Evolutionary conservation across 768 basidiomycete genomes (phyloP).

Genomic region (Suillus variegatus): DNA sequence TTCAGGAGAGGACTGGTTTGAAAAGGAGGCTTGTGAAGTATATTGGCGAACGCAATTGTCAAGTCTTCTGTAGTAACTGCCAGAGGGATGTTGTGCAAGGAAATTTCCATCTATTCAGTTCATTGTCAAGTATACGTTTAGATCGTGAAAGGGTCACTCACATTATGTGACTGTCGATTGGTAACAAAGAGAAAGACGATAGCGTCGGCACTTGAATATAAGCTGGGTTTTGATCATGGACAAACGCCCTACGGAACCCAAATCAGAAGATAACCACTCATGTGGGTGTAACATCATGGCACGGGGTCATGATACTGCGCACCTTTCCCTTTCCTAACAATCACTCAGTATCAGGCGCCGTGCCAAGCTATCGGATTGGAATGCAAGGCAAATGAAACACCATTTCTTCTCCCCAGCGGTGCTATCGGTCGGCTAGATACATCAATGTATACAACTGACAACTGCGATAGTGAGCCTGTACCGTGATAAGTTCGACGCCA

Average conservation of each 20-base stretch:
- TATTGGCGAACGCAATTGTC: conserved; percentile 32
- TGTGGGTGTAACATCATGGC: background rate
- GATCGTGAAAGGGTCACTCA: background rate
- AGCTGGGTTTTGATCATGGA: background rate
- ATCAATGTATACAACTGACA: conserved; percentile 16
- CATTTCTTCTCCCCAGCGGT: conserved; percentile 49
- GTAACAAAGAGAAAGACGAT: background rate
- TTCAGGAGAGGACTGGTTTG: conserved; percentile 27
- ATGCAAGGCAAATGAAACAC: conserved; percentile 32
- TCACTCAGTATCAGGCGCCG: background rate
- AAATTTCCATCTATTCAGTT: conserved; percentile 33
- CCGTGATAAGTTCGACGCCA: conserved; percentile 18
- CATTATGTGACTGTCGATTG: background rate
- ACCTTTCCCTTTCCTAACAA: background rate
- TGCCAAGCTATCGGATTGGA: background rate
- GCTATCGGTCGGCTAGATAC: background rate
- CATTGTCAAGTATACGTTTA: background rate
- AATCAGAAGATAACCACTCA: background rate
- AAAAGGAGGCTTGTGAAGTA: conserved; percentile 37
- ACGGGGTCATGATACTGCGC: background rate
- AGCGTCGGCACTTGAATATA: background rate
- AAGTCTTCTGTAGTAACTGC: conserved; percentile 33
- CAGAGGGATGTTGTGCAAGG: conserved; percentile 31
- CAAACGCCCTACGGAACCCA: no score
- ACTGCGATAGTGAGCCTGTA: conserved; percentile 31